These are phyloP conservation scores for Cylindrotheca fusiformis DNA, from an alignment of 108 stramenopile genomes.

Conservation along the genomic window DNA sequence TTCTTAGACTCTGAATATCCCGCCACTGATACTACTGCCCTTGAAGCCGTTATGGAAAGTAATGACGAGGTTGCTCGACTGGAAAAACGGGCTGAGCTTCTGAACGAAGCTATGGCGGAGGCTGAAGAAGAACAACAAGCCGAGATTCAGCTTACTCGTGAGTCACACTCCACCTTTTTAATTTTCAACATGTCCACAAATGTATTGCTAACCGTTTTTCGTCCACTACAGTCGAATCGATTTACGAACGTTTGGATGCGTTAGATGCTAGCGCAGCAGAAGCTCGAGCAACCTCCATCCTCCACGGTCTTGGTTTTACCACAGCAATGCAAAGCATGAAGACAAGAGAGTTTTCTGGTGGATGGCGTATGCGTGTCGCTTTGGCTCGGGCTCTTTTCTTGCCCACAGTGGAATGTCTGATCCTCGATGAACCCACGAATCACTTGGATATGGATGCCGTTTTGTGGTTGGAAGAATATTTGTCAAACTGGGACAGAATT, in stretches of 20 bases:
- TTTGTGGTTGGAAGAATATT: slow-evolving; percentile 98
- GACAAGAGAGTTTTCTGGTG: slow-evolving; percentile 95
- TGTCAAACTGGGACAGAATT: slow-evolving; percentile 91
- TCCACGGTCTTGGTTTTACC: slow-evolving; percentile 97
- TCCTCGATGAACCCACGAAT: slow-evolving; percentile 87
- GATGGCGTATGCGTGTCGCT: slow-evolving; percentile 99
- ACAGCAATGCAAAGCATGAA: slow-evolving; percentile 88
- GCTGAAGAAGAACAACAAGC: slow-evolving; percentile 77
- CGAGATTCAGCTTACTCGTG: slow-evolving; percentile 56
- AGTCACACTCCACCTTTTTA: slow-evolving; percentile 3
- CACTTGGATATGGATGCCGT: slow-evolving; percentile 96
- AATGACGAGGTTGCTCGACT: slow-evolving; percentile 88
- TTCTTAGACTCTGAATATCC: slow-evolving; percentile 94
- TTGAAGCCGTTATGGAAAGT: slow-evolving; percentile 94
- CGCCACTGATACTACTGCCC: slow-evolving; percentile 92
- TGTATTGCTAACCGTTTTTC: too few species aligned
- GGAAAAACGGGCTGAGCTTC: slow-evolving; percentile 82
- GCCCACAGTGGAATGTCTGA: slow-evolving; percentile 87
- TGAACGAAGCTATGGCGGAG: slow-evolving; percentile 90
- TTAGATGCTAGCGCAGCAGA: slow-evolving; percentile 96
- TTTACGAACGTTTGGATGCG: slow-evolving; percentile 96
- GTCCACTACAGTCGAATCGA: slow-evolving; percentile 48
- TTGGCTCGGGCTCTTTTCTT: slow-evolving; percentile 95
- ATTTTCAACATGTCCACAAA: too few species aligned
- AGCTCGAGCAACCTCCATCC: slow-evolving; percentile 94